phyloP scores from a whole-genome alignment of 257 asterid species.

The Verbena officinalis region DNA sequence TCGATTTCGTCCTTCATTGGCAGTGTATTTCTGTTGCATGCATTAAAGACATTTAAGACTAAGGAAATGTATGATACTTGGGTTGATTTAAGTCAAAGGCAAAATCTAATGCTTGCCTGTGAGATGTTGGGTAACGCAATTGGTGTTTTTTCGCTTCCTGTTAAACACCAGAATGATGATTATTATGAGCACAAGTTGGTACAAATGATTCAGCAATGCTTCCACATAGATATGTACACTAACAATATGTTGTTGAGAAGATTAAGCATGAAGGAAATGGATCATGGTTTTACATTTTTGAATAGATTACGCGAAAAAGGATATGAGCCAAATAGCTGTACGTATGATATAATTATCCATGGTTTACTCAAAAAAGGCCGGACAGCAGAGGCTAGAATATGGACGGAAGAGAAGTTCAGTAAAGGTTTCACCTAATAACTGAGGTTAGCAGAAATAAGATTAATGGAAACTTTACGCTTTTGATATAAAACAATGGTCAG shows the following conservation, averaged over 20 bases:
- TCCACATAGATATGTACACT: slow-evolving; percentile 59
- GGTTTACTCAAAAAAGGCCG: slow-evolving; percentile 59
- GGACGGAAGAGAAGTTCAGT: slow-evolving; percentile 55
- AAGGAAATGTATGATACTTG: slow-evolving; percentile 44
- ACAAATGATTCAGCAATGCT: slow-evolving; percentile 55
- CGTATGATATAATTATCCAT: slow-evolving; percentile 56
- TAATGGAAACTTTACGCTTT: slow-evolving; percentile 14
- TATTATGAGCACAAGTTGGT: slow-evolving; percentile 56
- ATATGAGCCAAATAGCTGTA: slow-evolving; percentile 74
- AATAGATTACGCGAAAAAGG: slow-evolving; percentile 50
- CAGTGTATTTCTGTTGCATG: slow-evolving; percentile 67
- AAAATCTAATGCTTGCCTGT: slow-evolving; percentile 41
- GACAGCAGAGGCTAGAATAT: slow-evolving; percentile 58
- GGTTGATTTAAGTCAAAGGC: slow-evolving; percentile 39
- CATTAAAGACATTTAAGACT: slow-evolving; percentile 52
- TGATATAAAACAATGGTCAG: slow-evolving; percentile 3
- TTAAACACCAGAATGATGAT: slow-evolving; percentile 38
- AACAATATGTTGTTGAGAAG: slow-evolving; percentile 73
- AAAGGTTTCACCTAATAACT: slow-evolving; percentile 52
- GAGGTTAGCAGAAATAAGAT: slow-evolving; percentile 36
- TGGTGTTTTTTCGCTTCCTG: slow-evolving; percentile 60
- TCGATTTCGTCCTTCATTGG: slow-evolving; percentile 72
- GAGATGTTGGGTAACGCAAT: slow-evolving; percentile 63
- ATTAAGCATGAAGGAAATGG: slow-evolving; percentile 42
- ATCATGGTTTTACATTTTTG: slow-evolving; percentile 49